Base-by-base conservation (phyloP, 78 protist species). In the Dictyostelium intermedium region DNA sequence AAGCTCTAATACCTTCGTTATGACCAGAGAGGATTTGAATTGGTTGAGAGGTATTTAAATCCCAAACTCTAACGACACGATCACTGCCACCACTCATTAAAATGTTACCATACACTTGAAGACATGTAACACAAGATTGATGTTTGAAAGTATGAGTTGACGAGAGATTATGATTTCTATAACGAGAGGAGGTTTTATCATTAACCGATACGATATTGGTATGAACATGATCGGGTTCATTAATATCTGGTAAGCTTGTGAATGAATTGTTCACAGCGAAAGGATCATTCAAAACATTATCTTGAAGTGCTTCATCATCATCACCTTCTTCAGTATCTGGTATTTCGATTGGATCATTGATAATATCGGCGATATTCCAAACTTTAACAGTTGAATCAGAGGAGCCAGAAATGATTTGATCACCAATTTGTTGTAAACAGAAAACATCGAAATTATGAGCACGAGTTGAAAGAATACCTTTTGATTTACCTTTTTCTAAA, bases 371-470 rank as follows among this genome's bases (percentile, higher is more conserved):
- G 6, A 85, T 23, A 63, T 56, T 18, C 93, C 93, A 87, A 3
- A 87, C 53, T 25, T 87, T 87, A 25, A 87, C 85, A 16, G 93
- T 87, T 23, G 85, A 56, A 53, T 87, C 93, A 5, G 85, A 79
- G 2, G 79, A 60, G 0, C 93, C 93, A 30, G 93, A 63, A 4
- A 47, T 39, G 10, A 87, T 39, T 47, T 43, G 18, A 18, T 82
- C 32, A 60, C 66, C 86, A 14, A 45, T 30, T 23, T 37, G 34
- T 66, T 87, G 93, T 18, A 87, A 35, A 87, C 93, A 87, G 35
- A 79, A 87, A 25, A 87, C 93, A 79, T 87, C 93, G 72, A 87
- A 87, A 43, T 87, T 76, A 32, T 87, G 93, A 34, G 93, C 93
- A 16, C 47, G 56, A 35, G 39, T 78, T 5, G 93, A 60, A 0